Evolutionary conservation across 805 yeast genomes (phyloP).

Genomic region (Ogataea sp.): DNA sequence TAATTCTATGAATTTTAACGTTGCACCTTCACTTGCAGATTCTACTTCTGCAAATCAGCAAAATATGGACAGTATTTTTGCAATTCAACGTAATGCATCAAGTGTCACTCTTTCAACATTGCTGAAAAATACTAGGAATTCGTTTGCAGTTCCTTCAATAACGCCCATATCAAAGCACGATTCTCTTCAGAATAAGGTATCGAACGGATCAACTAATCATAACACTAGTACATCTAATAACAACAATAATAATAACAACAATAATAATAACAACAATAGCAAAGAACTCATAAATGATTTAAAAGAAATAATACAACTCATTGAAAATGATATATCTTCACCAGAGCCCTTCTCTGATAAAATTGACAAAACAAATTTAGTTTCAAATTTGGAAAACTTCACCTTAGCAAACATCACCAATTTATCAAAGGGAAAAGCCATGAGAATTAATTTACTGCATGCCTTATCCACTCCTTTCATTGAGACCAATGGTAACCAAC

Average conservation of each 20-base stretch:
- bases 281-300: constrained; percentile 31
- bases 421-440: constrained; percentile 29
- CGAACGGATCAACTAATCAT: no score
- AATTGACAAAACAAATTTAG: constrained; percentile 30
- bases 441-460: constrained; percentile 42
- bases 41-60: constrained; percentile 10
- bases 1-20: constrained; percentile 12
- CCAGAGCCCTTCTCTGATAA: constrained; percentile 15
- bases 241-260: neutral
- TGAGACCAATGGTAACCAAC: constrained; percentile 18
- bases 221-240: neutral
- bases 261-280: neutral
- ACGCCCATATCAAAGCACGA: no score
- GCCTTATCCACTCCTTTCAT: constrained; percentile 65
- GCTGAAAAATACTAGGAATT: constrained; percentile 25
- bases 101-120: constrained; percentile 40
- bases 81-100: constrained; percentile 35
- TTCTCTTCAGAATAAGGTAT: no score
- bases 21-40: constrained; percentile 3
- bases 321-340: constrained; percentile 29
- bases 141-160: neutral
- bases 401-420: constrained; percentile 36
- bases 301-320: constrained; percentile 38
- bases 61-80: constrained; percentile 17
- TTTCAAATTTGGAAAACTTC: constrained; percentile 49